These are phyloP conservation scores for Fusarium robinianum DNA, from an alignment of 2,329 filamentous ascomycete species.

Conservation along the genomic window DNA sequence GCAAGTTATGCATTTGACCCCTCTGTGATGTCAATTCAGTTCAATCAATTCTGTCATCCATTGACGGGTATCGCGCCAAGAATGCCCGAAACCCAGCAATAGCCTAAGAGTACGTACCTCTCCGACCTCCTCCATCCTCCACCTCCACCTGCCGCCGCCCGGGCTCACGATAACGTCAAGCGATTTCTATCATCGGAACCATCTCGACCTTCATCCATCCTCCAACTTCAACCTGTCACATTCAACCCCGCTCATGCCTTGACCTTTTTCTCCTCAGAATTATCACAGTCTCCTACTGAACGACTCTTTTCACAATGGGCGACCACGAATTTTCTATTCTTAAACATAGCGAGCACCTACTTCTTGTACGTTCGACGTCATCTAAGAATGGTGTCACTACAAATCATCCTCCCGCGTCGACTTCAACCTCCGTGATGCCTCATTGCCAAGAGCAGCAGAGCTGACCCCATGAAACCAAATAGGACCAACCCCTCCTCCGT, in stretches of 20 bases:
- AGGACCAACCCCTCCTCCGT: conserved; percentile 91
- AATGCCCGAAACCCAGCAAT: no score
- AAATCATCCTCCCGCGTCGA: no score
- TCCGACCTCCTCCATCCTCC: conserved; percentile 3
- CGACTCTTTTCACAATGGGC: conserved; percentile 51
- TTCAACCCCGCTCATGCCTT: conserved; percentile 1
- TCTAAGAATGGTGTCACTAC: no score
- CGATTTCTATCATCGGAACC: conserved; percentile 14
- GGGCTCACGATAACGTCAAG: conserved; percentile 33
- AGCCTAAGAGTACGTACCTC: no score
- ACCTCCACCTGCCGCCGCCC: no score
- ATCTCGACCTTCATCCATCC: background rate
- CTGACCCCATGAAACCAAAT: no score
- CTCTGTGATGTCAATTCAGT: no score
- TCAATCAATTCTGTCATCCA: no score
- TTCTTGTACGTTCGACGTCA: conserved; percentile 68
- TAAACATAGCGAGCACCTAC: conserved; percentile 74
- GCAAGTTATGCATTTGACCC: no score
- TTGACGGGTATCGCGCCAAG: no score
- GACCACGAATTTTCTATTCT: conserved; percentile 68
- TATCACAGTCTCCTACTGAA: background rate
- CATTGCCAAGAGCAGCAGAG: no score
- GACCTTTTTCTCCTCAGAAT: background rate
- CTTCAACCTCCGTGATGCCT: no score
- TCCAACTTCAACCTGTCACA: conserved; percentile 5